These are phyloP conservation scores for Hypocrella siamensis DNA, from an alignment of 2,329 filamentous ascomycete species.

Conservation along the genomic window DNA sequence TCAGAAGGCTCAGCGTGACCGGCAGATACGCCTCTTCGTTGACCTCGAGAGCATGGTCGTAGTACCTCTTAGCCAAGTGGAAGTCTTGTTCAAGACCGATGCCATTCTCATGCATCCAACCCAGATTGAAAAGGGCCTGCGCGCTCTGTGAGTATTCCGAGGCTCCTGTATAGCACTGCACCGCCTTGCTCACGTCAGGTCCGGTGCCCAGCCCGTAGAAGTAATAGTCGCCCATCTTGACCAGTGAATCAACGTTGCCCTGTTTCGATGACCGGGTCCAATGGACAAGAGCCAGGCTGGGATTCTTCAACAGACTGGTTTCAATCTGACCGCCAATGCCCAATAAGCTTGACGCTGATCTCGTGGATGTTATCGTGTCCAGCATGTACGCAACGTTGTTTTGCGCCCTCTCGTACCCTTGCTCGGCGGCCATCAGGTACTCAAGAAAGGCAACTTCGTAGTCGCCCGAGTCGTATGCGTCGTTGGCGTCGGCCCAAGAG, in stretches of 20 bases:
- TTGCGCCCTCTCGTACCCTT: constrained; percentile 80
- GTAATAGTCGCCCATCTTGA: constrained; percentile 99
- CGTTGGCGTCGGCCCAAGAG: constrained; percentile 69
- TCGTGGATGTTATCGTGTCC: constrained; percentile 49
- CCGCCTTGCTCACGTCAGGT: constrained; percentile 67
- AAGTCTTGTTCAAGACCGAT: constrained; percentile 88
- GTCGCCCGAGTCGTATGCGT: constrained; percentile 66
- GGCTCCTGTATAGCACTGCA: constrained; percentile 81
- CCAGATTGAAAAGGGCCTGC: constrained; percentile 91
- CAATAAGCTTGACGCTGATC: constrained; percentile 25
- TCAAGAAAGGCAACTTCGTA: constrained; percentile 64
- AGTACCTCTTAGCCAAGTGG: constrained; percentile 90
- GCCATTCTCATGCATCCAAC: constrained; percentile 99
- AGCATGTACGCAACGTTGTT: constrained; percentile 81
- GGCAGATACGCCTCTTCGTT: constrained; percentile 90
- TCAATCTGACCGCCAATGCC: constrained; percentile 19
- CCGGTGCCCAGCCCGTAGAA: constrained; percentile 63
- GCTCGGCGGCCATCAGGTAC: constrained; percentile 79
- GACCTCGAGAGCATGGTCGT: constrained; percentile 80
- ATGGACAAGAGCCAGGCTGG: constrained; percentile 63
- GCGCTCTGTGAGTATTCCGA: constrained; percentile 85
- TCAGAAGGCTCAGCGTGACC: constrained; percentile 75
- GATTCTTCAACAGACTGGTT: constrained; percentile 30
- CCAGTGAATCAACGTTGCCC: constrained; percentile 78
- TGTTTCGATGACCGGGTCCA: constrained; percentile 94